Evolutionary conservation across 2,329 filamentous ascomycete species (phyloP), one percentile per base, ranked within the genome.

Genomic region (Botrytis deweyae): DNA sequence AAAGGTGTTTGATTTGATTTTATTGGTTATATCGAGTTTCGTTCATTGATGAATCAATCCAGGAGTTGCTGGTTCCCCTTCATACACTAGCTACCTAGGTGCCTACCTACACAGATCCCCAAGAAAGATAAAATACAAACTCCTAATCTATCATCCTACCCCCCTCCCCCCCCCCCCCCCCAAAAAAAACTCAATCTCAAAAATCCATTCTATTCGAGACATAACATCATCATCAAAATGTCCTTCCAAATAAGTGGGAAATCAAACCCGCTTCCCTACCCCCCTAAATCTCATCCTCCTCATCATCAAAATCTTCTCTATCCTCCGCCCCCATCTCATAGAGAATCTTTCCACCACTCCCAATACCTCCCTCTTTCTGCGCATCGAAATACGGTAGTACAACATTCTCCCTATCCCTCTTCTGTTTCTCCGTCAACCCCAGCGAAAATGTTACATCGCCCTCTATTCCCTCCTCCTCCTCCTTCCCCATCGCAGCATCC

Each of bases 301-400:
- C 95, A 80, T 98, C 94, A 80, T 97, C 94, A 74, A 97, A 95
- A 78, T 97, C 95, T 84, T 98, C 98, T 81, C 98, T 94, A 83
- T 99, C 96, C 84, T 98, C 96, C 76, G 90, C 89, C 1, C 95
- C 95, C 93, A 98, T 97, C 78, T 98, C 95, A 82, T 99, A 99
- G 80, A 99, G 81, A 77, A 99, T 99, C 75, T 95, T 88, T 0
- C 96, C 96, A 7, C 96, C 95, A 79, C 97, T 94, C 0, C 95
- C 95, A 0, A 89, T 88, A 0, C 90, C 91, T 70, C 90, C 88
- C 66, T 91, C 92, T 71, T 90, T 93, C 86, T 99, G 96, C 38
- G 96, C 96, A 85, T 99, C 96, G 83, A 97, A 98, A 82, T 99
- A 98, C 25, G 96, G 96, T 82, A 98, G 82, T 59, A 98, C 93